These are phyloP conservation scores for Xylaria arbuscula DNA, from an alignment of 2,329 filamentous ascomycete genomes.

Conservation along the genomic window DNA sequence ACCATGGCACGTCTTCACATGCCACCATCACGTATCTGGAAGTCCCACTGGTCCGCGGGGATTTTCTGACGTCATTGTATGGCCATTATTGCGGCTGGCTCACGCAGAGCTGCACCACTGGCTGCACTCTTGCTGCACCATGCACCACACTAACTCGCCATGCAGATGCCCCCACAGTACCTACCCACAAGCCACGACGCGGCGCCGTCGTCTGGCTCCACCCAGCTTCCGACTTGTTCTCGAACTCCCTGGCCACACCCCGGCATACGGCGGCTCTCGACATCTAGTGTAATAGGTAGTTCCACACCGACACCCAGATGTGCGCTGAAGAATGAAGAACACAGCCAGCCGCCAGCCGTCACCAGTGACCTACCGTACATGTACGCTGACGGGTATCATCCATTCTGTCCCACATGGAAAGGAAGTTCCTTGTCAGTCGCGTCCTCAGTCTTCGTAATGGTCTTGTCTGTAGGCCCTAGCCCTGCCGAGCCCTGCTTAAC, in stretches of 20 bases:
- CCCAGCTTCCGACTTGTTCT: conserved; percentile 25
- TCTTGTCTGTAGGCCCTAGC: too few species aligned
- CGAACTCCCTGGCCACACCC: conserved; percentile 5
- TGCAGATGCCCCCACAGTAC: not conserved
- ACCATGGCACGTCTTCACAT: not conserved
- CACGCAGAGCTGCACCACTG: conserved; percentile 12
- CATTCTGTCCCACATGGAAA: too few species aligned
- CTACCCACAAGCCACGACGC: conserved; percentile 1
- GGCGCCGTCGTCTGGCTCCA: conserved; percentile 9
- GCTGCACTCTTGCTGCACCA: not conserved
- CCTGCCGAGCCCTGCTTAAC: not conserved
- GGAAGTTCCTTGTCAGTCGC: too few species aligned
- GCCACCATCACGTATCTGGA: not conserved
- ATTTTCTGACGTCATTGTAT: conserved; percentile 26
- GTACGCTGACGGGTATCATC: too few species aligned
- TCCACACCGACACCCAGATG: not conserved
- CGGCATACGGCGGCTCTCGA: conserved; percentile 16
- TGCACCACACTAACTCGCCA: not conserved
- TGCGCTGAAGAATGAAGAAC: too few species aligned
- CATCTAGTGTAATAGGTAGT: not conserved
- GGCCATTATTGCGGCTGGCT: conserved; percentile 10
- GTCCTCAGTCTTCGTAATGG: not conserved
- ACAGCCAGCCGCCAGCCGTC: too few species aligned
- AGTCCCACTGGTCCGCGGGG: conserved; percentile 16
- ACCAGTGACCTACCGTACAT: too few species aligned